Evolutionary conservation across 2,329 filamentous ascomycete genomes (phyloP).

Genomic region (Lasiodiplodia sp.): DNA sequence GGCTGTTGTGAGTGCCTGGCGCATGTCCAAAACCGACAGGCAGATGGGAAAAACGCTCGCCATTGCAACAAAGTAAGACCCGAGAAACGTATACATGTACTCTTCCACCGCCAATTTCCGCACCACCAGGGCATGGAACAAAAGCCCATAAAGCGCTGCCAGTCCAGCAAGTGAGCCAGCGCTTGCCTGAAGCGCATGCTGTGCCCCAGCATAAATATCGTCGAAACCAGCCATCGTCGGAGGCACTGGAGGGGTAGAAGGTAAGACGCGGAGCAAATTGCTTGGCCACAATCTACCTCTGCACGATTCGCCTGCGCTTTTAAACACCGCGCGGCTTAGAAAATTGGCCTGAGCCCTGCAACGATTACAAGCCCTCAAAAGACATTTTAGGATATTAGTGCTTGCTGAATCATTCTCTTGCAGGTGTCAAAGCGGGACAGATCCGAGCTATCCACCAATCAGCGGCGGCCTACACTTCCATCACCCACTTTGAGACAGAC

Average conservation of each 20-base stretch:
- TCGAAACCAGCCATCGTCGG: background rate
- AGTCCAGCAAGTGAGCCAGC: background rate
- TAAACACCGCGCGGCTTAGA: background rate
- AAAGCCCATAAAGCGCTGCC: background rate
- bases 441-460: background rate
- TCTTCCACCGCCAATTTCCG: background rate
- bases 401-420: background rate
- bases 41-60: background rate
- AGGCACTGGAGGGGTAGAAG: background rate
- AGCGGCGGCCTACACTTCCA: background rate
- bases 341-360: background rate
- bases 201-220: background rate
- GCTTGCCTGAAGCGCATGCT: background rate
- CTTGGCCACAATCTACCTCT: background rate
- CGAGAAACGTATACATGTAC: background rate
- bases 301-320: background rate
- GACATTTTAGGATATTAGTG: background rate
- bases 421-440: background rate
- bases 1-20: conserved; percentile 23
- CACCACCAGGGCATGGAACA: background rate
- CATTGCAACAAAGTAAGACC: background rate
- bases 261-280: background rate
- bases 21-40: conserved; percentile 31
- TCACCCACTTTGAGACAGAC: background rate
- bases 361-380: background rate